phyloP scores from a whole-genome alignment of 139 green algal genomes.

The Picocystis salinarum region DNA sequence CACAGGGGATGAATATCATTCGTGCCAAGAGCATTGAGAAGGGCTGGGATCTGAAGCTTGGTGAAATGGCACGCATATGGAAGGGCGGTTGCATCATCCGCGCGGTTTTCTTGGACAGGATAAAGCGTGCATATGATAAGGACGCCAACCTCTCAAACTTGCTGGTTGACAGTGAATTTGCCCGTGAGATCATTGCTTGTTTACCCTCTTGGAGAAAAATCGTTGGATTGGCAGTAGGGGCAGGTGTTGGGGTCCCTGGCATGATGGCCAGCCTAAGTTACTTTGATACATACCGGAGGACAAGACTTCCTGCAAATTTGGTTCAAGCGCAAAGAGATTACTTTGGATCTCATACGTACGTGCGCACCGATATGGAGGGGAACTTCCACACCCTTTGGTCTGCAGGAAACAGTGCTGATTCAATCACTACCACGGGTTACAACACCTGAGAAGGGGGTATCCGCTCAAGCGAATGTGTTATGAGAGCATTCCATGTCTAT shows the following conservation, averaged over 20 bases:
- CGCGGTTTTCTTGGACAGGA: constrained; percentile 84
- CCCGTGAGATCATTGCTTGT: constrained; percentile 42
- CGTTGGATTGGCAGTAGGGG: constrained; percentile 34
- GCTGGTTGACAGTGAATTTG: constrained; percentile 77
- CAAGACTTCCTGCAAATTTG: constrained; percentile 82
- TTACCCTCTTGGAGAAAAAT: constrained; percentile 73
- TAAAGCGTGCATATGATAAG: constrained; percentile 71
- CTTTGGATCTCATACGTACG: constrained; percentile 96
- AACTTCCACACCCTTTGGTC: constrained; percentile 69
- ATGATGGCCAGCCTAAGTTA: constrained; percentile 78
- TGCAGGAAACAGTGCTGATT: constrained; percentile 46
- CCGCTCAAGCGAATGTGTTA: too few relatives aligned
- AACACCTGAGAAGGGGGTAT: too few relatives aligned
- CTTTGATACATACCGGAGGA: constrained; percentile 91
- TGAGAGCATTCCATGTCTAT: too few relatives aligned
- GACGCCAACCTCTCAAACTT: constrained; percentile 63
- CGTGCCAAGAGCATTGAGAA: constrained; percentile 74
- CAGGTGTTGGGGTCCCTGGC: constrained; percentile 49
- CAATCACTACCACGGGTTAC: constrained; percentile 75
- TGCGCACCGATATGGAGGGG: constrained; percentile 54
- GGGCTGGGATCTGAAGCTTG: constrained; percentile 81
- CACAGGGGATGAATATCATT: constrained; percentile 98
- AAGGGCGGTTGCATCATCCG: constrained; percentile 99
- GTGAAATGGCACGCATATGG: constrained; percentile 79
- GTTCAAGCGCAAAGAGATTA: constrained; percentile 95